These are phyloP conservation scores for Fusarium virguliforme DNA, from an alignment of 2,329 filamentous ascomycete species.

Conservation along the genomic window DNA sequence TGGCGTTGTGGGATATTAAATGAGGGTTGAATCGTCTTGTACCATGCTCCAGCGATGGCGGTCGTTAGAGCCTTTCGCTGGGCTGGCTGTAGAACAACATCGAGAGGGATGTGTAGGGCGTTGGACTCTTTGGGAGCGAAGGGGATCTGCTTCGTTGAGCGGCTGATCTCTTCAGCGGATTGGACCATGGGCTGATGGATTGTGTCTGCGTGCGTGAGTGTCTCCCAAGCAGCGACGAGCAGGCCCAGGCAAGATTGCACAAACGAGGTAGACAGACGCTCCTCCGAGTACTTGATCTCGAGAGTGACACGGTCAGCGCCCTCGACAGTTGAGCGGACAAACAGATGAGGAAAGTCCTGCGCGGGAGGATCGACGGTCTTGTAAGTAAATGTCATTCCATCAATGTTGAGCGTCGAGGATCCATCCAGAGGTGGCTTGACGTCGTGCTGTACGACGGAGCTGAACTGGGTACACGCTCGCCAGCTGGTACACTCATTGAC, in stretches of 20 bases:
- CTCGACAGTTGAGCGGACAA: constrained; percentile 61
- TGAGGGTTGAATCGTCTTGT: constrained; percentile 60
- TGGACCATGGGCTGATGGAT: constrained; percentile 65
- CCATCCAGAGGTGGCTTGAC: constrained; percentile 52
- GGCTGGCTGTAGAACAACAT: constrained; percentile 56
- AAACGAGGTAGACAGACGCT: constrained; percentile 60
- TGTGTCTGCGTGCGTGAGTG: constrained; percentile 63
- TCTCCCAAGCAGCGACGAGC: constrained; percentile 63
- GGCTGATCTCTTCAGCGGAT: constrained; percentile 58
- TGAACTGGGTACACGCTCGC: constrained; percentile 69
- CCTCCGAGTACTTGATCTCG: constrained; percentile 64
- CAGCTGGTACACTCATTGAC: constrained; percentile 69
- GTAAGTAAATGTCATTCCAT: constrained; percentile 63
- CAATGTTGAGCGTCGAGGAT: constrained; percentile 62
- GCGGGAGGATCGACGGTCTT: constrained; percentile 59
- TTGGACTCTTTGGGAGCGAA: constrained; percentile 51
- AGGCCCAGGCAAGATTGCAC: constrained; percentile 63
- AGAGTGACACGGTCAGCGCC: constrained; percentile 59
- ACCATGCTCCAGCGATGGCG: constrained; percentile 63
- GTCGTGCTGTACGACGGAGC: constrained; percentile 69
- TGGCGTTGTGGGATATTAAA: constrained; percentile 60
- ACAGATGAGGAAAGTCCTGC: constrained; percentile 63
- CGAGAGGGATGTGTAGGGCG: constrained; percentile 35
- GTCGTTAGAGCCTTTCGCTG: constrained; percentile 61
- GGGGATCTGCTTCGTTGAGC: constrained; percentile 61